A percentile compares a stretch with the other conserved stretches of the same genome.
These are phyloP conservation scores for Diaporthe eres DNA, from an alignment of 2,329 filamentous ascomycete genomes.

Conservation along the genomic window DNA sequence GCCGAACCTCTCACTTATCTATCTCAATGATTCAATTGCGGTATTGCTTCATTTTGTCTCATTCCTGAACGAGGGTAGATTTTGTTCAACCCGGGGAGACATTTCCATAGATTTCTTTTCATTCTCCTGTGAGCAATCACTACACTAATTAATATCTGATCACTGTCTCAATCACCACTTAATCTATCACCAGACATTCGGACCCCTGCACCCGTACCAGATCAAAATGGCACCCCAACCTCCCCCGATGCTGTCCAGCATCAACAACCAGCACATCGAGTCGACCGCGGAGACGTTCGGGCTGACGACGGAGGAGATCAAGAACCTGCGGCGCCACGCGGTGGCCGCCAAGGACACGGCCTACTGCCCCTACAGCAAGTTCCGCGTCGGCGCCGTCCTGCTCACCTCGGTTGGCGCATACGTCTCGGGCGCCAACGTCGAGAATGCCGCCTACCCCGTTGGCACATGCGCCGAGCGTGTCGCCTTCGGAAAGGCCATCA, in stretches of 20 bases:
- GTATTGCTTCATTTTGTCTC: constrained; percentile 28
- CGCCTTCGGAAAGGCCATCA: constrained; percentile 86
- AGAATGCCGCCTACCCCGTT: constrained; percentile 94
- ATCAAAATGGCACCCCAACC: constrained; percentile 41
- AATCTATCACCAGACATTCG: constrained; percentile 10
- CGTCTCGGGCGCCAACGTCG: constrained; percentile 87
- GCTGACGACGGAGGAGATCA: constrained; percentile 75
- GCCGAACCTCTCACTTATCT: neutral
- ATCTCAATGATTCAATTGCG: neutral
- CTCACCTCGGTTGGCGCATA: constrained; percentile 66
- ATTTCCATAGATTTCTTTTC: neutral
- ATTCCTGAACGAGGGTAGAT: neutral
- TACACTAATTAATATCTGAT: neutral
- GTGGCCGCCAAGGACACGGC: constrained; percentile 81
- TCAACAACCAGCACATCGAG: constrained; percentile 46
- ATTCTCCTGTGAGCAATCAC: neutral
- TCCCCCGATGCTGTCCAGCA: constrained; percentile 45
- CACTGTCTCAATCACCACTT: constrained; percentile 1
- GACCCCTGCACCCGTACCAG: neutral
- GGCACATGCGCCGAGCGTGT: constrained; percentile 96
- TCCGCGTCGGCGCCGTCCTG: constrained; percentile 89
- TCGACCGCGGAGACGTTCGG: constrained; percentile 56
- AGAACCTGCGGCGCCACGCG: constrained; percentile 72
- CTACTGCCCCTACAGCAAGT: constrained; percentile 94
- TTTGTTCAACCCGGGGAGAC: neutral